These are phyloP conservation scores for Pleurotus sapidus DNA, from an alignment of 768 basidiomycete species.

Conservation along the genomic window DNA sequence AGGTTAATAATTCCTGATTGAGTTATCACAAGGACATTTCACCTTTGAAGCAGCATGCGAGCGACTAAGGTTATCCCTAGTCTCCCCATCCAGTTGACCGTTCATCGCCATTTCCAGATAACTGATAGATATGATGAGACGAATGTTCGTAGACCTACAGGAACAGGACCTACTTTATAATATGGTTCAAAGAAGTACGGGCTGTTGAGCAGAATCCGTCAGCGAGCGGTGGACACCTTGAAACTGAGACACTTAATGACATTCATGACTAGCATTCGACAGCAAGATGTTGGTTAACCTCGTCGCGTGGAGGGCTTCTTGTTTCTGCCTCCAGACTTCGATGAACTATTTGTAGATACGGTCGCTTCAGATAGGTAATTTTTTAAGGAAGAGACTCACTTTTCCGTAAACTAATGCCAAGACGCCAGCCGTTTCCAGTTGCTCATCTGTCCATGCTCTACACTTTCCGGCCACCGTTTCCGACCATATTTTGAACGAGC, in stretches of 20 bases:
- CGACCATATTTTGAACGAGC: conserved; percentile 78
- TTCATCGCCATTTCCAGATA: conserved; percentile 82
- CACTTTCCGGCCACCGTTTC: conserved; percentile 69
- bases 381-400: conserved; percentile 25
- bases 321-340: conserved; percentile 84
- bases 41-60: conserved; percentile 78
- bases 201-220: conserved; percentile 33
- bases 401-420: conserved; percentile 78
- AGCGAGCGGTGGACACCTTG: background rate
- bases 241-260: conserved; percentile 26
- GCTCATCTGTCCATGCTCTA: conserved; percentile 77
- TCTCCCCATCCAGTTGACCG: conserved; percentile 68
- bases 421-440: conserved; percentile 79
- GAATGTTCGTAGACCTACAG: background rate
- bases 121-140: conserved; percentile 24
- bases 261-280: conserved; percentile 83
- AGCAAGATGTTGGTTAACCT: conserved; percentile 72
- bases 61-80: conserved; percentile 67
- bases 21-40: background rate
- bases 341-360: conserved; percentile 54
- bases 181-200: conserved; percentile 76
- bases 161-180: conserved; percentile 60
- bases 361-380: too few relatives aligned
- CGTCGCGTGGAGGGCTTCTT: conserved; percentile 66
- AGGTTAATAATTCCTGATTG: background rate